Evolutionary conservation across 1,139 yeast genomes (phyloP).

Genomic region (Taiozyma onychis): DNA sequence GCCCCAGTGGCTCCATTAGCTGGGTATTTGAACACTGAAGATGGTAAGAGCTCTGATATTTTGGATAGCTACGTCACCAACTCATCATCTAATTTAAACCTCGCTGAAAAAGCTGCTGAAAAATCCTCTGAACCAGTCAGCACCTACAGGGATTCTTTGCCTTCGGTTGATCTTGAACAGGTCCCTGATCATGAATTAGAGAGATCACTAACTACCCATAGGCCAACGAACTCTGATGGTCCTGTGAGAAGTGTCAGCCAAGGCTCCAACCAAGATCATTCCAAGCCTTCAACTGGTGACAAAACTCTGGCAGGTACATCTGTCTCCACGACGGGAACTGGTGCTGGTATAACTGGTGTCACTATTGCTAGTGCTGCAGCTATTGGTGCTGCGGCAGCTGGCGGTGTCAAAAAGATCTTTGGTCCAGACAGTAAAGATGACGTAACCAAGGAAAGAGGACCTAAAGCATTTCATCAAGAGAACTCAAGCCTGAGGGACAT

Average conservation of each 20-base stretch:
- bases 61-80: conserved; percentile 19
- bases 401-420: neutral
- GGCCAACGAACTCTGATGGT: neutral
- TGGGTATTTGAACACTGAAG: conserved; percentile 7
- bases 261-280: neutral
- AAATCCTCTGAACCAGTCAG: conserved; percentile 1
- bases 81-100: conserved; percentile 3
- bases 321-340: conserved; percentile 9
- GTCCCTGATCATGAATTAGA: neutral
- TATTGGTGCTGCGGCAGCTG: neutral
- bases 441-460: neutral
- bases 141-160: neutral
- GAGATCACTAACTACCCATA: neutral
- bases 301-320: neutral
- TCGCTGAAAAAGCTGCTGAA: conserved; percentile 5
- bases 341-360: conserved; percentile 12
- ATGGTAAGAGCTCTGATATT: conserved; percentile 20
- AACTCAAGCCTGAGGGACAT: neutral
- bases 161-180: neutral
- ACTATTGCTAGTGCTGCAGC: conserved; percentile 16
- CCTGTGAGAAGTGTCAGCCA: neutral
- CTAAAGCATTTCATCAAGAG: neutral
- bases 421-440: neutral
- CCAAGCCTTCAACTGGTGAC: neutral
- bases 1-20: neutral